Evolutionary conservation across 306 rosid species (phyloP).

Genomic region (Spatholobus suberectus): DNA sequence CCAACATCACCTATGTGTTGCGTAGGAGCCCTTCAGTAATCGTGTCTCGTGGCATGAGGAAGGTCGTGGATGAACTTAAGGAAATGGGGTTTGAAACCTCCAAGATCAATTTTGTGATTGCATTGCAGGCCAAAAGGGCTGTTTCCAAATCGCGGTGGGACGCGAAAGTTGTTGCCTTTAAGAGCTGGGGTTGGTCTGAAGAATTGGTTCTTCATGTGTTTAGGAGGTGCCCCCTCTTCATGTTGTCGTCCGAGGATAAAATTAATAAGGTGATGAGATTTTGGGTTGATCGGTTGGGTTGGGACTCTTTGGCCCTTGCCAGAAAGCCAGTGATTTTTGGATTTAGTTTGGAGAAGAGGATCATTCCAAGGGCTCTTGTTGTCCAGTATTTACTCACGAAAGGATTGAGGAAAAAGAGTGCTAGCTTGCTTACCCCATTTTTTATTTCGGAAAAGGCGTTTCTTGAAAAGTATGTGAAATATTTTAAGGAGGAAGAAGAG

Average conservation of each 20-base stretch:
- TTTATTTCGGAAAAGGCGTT: neutral
- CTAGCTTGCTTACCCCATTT: neutral
- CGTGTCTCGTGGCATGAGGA: neutral
- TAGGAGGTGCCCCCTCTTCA: no score
- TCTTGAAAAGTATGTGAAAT: conserved; percentile 36
- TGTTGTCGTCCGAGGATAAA: no score
- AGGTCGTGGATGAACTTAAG: conserved; percentile 44
- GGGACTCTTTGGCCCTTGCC: no score
- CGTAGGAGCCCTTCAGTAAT: neutral
- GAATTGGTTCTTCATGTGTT: no score
- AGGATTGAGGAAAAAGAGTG: no score
- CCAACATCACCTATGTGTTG: neutral
- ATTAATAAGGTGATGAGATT: no score
- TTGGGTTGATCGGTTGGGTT: no score
- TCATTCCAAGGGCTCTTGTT: no score
- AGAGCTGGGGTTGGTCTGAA: no score
- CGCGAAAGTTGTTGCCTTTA: conserved; percentile 50
- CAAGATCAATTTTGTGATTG: conserved; percentile 19
- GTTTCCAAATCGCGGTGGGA: conserved; percentile 47
- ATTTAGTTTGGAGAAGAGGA: no score
- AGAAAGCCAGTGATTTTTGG: no score
- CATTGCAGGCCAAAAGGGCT: conserved; percentile 26
- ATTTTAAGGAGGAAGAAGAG: conserved; percentile 16
- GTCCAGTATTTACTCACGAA: no score
- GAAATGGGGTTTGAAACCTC: conserved; percentile 57